phyloP scores from a whole-genome alignment of 306 rosid genomes.

The Crotalaria pallida region DNA sequence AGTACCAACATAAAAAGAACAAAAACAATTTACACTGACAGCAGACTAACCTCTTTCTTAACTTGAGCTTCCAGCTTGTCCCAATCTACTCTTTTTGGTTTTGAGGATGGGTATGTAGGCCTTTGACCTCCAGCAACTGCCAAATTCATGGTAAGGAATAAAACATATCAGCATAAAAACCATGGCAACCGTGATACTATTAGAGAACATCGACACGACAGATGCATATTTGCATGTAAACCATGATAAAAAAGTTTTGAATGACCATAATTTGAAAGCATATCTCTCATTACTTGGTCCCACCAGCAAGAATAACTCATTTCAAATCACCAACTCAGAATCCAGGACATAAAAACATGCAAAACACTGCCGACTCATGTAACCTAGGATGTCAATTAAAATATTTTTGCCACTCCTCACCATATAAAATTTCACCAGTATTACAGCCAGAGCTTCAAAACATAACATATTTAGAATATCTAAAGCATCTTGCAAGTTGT shows the following conservation, averaged over 20 bases:
- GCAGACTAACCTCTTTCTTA: conserved; percentile 70
- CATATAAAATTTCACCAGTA: not conserved
- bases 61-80: conserved; percentile 86
- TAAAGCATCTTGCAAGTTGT: not conserved
- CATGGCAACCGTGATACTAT: conserved; percentile 6
- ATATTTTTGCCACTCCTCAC: not conserved
- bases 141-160: not conserved
- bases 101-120: conserved; percentile 83
- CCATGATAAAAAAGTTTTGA: not conserved
- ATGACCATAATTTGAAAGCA: not conserved
- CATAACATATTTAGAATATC: not conserved
- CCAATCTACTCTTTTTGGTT: conserved; percentile 66
- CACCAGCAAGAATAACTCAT: not conserved
- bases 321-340: not conserved
- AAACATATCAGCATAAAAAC: not conserved
- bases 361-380: not conserved
- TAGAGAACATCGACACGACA: not conserved
- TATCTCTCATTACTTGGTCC: not conserved
- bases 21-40: not conserved
- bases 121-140: conserved; percentile 38
- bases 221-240: not conserved
- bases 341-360: not conserved
- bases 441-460: not conserved
- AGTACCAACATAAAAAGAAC: not conserved
- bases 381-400: not conserved